These are phyloP conservation scores for Dictyostelium intermedium DNA, from an alignment of 78 protist genomes.

Conservation along the genomic window DNA sequence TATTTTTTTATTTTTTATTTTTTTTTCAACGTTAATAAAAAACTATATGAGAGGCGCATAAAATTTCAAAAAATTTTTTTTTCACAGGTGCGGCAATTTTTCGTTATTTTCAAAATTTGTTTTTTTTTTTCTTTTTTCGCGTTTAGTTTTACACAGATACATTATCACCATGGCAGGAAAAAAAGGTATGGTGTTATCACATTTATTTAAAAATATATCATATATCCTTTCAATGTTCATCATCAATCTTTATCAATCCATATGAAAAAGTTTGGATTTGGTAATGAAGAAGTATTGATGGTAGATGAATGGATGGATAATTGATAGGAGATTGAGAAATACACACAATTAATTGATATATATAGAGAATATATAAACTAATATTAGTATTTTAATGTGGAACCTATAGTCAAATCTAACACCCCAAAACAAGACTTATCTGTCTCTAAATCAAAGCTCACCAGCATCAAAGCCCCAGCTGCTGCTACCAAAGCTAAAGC, in stretches of 20 bases:
- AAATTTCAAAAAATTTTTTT: background rate
- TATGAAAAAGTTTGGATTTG: too few relatives aligned
- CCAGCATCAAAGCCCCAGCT: constrained; percentile 65
- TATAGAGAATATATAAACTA: background rate
- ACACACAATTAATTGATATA: too few relatives aligned
- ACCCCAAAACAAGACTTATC: constrained; percentile 55
- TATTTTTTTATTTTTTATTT: background rate
- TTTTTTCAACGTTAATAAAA: background rate
- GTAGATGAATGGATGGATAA: too few relatives aligned
- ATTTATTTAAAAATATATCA: background rate
- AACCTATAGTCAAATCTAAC: constrained; percentile 15
- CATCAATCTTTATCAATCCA: background rate
- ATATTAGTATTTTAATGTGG: background rate
- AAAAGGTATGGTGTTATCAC: background rate
- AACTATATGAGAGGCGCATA: background rate
- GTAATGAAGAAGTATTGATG: too few relatives aligned
- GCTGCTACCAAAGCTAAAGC: constrained; percentile 61
- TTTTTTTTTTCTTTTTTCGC: constrained; percentile 7
- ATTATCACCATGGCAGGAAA: background rate
- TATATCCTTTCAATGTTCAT: background rate
- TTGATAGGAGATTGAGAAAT: too few relatives aligned
- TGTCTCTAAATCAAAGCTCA: background rate
- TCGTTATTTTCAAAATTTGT: background rate
- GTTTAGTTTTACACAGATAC: background rate
- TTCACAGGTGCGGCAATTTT: background rate